These are phyloP conservation scores for Nyssa sinensis DNA, from an alignment of 148 eudicot genomes.

Conservation along the genomic window DNA sequence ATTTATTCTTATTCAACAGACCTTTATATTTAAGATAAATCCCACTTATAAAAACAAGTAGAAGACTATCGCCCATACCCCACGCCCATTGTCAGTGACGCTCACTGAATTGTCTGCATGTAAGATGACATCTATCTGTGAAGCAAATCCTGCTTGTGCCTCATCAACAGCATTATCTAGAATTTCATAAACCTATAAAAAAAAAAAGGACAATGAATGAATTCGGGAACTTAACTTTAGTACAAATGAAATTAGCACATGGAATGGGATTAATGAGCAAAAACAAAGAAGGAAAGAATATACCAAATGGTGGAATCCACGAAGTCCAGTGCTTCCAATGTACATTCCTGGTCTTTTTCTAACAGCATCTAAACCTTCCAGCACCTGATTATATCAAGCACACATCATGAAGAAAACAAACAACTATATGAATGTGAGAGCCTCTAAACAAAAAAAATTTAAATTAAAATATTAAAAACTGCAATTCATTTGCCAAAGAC, in stretches of 20 bases:
- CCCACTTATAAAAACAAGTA: constrained; percentile 6
- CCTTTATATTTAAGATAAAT: not conserved
- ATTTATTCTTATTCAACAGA: not conserved
- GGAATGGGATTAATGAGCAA: not conserved
- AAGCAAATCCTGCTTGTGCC: constrained; percentile 98
- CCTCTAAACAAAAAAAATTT: not conserved
- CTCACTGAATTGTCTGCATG: constrained; percentile 79
- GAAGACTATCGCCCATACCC: constrained; percentile 54
- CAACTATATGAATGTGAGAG: not conserved
- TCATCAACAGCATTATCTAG: constrained; percentile 92
- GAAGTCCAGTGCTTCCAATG: constrained; percentile 96
- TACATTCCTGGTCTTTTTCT: constrained; percentile 99
- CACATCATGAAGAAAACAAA: not conserved
- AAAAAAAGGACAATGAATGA: constrained; percentile 14
- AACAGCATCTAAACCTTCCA: constrained; percentile 95
- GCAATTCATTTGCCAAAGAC: too few relatives aligned
- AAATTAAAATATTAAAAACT: not conserved
- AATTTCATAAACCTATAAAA: constrained; percentile 84
- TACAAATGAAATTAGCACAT: not conserved
- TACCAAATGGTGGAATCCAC: constrained; percentile 97
- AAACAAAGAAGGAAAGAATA: constrained; percentile 10
- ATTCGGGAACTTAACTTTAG: not conserved
- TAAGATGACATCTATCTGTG: constrained; percentile 69
- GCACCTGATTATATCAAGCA: constrained; percentile 28
- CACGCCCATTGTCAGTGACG: constrained; percentile 96